phyloP scores from a whole-genome alignment of 2,329 filamentous ascomycete genomes.

The Arthroderma sp. region DNA sequence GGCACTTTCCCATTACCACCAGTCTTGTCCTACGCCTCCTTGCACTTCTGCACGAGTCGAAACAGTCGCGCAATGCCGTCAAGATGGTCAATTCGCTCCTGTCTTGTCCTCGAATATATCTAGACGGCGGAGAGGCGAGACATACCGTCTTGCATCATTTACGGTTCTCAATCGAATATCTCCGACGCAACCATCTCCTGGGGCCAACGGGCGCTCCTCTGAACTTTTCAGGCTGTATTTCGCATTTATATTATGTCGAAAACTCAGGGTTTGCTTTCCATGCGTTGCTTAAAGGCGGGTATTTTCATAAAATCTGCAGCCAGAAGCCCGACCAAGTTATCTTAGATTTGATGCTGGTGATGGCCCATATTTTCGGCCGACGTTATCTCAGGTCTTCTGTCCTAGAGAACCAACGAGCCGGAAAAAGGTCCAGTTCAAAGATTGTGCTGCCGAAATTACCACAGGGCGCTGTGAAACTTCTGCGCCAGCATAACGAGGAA shows the following conservation, averaged over 20 bases:
- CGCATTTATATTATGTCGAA: constrained; percentile 64
- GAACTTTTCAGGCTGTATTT: constrained; percentile 58
- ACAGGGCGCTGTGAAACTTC: constrained; percentile 39
- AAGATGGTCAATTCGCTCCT: constrained; percentile 53
- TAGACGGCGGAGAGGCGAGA: constrained; percentile 55
- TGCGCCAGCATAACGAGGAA: constrained; percentile 50
- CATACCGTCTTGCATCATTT: constrained; percentile 62
- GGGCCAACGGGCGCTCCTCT: constrained; percentile 48
- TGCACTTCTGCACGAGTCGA: constrained; percentile 52
- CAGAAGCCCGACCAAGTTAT: constrained; percentile 38
- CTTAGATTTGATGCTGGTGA: constrained; percentile 51
- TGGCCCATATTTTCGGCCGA: constrained; percentile 59
- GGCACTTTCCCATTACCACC: constrained; percentile 66
- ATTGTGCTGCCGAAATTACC: constrained; percentile 55
- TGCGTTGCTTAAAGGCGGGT: constrained; percentile 56
- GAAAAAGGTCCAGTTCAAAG: constrained; percentile 47
- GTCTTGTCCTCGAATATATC: constrained; percentile 55
- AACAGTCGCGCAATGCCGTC: constrained; percentile 48
- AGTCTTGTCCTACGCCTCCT: constrained; percentile 58
- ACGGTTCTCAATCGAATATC: constrained; percentile 68
- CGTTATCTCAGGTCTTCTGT: constrained; percentile 30
- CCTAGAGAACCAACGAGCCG: constrained; percentile 34
- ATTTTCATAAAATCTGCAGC: constrained; percentile 52
- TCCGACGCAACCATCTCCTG: constrained; percentile 55
- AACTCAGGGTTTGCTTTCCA: constrained; percentile 67